Evolutionary conservation across 805 yeast genomes (phyloP).

Genomic region (Phaffomyces antillensis): DNA sequence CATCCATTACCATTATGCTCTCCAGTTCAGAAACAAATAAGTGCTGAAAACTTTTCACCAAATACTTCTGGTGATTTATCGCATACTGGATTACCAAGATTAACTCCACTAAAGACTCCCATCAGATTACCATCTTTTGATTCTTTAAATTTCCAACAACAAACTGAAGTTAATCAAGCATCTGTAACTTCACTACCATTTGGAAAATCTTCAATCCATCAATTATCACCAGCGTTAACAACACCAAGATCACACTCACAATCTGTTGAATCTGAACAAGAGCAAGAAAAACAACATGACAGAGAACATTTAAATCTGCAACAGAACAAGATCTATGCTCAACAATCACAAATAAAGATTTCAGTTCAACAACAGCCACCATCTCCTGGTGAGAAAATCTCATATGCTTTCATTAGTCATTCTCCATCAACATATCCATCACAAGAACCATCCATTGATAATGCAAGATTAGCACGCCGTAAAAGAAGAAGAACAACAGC

Average conservation of each 20-base stretch:
- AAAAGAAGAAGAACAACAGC: slow-evolving; percentile 95
- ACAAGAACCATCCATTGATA: slow-evolving; percentile 79
- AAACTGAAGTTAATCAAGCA: background rate
- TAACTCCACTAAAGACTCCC: slow-evolving; percentile 15
- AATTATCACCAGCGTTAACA: slow-evolving; percentile 3
- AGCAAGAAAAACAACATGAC: background rate
- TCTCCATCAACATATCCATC: slow-evolving; percentile 83
- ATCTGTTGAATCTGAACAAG: background rate
- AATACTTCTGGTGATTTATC: background rate
- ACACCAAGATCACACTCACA: slow-evolving; percentile 8
- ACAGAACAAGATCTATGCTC: no score
- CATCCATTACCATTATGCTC: background rate
- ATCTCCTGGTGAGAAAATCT: slow-evolving; percentile 27
- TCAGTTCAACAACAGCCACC: slow-evolving; percentile 2
- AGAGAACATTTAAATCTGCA: no score
- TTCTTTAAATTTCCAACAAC: slow-evolving; percentile 15
- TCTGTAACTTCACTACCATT: background rate
- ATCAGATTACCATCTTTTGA: slow-evolving; percentile 23
- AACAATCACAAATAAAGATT: slow-evolving; percentile 1
- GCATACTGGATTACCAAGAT: no score
- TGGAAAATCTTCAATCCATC: slow-evolving; percentile 1
- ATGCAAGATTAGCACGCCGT: slow-evolving; percentile 87
- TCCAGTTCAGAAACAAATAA: background rate
- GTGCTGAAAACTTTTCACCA: slow-evolving; percentile 1
- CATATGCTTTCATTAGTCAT: slow-evolving; percentile 87